Base-by-base conservation (phyloP, 2,329 filamentous ascomycete species). In the Penicillium sp. region DNA sequence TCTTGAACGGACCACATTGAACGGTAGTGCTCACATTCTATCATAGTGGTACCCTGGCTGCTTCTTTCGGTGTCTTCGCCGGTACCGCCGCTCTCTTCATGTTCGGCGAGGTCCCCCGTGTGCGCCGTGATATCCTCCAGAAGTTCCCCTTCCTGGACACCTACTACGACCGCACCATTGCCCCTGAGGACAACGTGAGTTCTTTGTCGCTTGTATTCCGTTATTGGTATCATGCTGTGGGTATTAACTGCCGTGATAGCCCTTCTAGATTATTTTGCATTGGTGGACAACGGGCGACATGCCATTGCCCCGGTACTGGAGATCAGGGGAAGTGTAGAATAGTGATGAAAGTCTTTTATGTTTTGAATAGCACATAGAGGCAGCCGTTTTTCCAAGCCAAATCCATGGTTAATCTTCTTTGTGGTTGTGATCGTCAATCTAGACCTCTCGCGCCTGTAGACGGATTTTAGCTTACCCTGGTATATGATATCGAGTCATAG, bases 61-160 rank as follows among this genome's bases (percentile, higher is more conserved):
- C 74, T 53, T 78, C 77, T 47, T 86, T 87, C 73, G 85, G 83
- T 63, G 82, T 79, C 60, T 78, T 80, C 47, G 79, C 82, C 43
- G 85, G 82, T 61, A 76, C 84, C 70, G 84, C 84, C 73, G 83
- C 82, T 37, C 70, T 88, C 65, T 87, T 84, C 78, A 85, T 88
- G 80, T 84, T 87, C 75, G 82, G 83, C 66, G 85, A 86, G 66
- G 79, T 88, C 26, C 85, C 85, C 58, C 81, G 80, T 68, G 83
- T 88, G 46, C 79, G 84, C 69, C 79, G 82, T 66, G 85, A 88
- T 70, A 84, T 88, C 63, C 78, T 86, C 71, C 78, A 81, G 74
- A 82, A 85, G 75, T 67, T 87, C 26, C 85, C 85, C 7, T 71
- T 86, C 63, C 75, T 87, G 50, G 82, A 82, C 61, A 70, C 73